Evolutionary conservation across 2,329 filamentous ascomycete species (phyloP).

Genomic region (Dryadomyces quercus-mongolicae): DNA sequence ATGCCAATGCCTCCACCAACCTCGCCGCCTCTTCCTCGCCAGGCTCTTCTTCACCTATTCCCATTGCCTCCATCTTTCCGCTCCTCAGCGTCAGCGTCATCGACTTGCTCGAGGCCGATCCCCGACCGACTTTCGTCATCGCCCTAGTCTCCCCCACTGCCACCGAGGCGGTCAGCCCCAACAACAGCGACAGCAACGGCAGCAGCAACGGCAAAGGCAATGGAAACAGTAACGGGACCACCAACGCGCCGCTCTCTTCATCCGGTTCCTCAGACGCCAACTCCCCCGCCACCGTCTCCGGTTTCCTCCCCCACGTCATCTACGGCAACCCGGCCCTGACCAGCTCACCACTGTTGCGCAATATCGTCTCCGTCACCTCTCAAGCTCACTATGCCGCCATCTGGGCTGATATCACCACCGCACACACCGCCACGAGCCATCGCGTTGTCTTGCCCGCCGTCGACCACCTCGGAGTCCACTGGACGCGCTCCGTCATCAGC

Average conservation of each 20-base stretch:
- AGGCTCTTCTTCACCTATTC: background rate
- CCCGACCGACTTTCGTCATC: constrained; percentile 23
- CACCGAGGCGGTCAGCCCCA: background rate
- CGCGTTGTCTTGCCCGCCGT: background rate
- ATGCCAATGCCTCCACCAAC: no score
- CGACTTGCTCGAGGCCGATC: constrained; percentile 26
- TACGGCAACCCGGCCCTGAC: constrained; percentile 19
- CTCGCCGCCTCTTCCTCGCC: background rate
- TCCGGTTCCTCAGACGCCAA: background rate
- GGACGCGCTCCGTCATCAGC: constrained; percentile 10
- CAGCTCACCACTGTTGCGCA: constrained; percentile 9
- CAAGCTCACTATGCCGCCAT: constrained; percentile 10
- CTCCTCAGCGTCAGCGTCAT: constrained; percentile 17
- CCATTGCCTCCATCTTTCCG: background rate
- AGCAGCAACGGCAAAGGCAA: background rate
- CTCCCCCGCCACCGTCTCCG: background rate
- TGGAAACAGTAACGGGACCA: background rate
- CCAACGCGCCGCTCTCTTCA: background rate
- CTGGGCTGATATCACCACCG: constrained; percentile 14
- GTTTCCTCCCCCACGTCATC: constrained; percentile 6
- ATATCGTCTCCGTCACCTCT: constrained; percentile 8
- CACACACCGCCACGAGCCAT: background rate
- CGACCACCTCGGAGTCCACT: constrained; percentile 5
- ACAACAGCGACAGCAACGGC: background rate
- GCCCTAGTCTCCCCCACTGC: background rate